Evolutionary conservation across 2,329 filamentous ascomycete genomes (phyloP).

Genomic region (Cladosporium halotolerans): DNA sequence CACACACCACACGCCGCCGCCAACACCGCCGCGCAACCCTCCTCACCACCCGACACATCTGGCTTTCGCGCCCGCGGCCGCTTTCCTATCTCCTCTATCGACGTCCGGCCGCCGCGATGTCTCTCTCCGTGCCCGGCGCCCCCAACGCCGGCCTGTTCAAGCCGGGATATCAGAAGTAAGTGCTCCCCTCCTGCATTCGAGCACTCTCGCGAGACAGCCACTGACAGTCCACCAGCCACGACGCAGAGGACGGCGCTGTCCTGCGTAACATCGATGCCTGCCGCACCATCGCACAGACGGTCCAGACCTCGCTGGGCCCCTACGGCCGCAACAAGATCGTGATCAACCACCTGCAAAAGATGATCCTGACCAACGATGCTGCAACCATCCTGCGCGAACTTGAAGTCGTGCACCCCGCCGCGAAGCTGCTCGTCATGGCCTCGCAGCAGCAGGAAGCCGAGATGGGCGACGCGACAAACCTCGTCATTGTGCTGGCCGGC

Average conservation of each 20-base stretch:
- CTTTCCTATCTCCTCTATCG: neutral
- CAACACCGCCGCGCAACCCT: neutral
- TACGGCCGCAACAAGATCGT: conserved; percentile 99
- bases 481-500: conserved; percentile 92
- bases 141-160: conserved; percentile 94
- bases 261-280: conserved; percentile 98
- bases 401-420: conserved; percentile 95
- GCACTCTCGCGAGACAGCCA: conserved; percentile 13
- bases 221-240: conserved; percentile 63
- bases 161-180: conserved; percentile 89
- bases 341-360: conserved; percentile 99
- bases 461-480: conserved; percentile 97
- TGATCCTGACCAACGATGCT: conserved; percentile 97
- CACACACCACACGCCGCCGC: neutral
- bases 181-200: conserved; percentile 17
- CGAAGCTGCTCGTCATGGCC: conserved; percentile 96
- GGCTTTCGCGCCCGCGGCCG: neutral
- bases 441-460: conserved; percentile 98
- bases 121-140: conserved; percentile 89
- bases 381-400: conserved; percentile 96
- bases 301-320: conserved; percentile 92
- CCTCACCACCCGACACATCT: neutral
- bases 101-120: conserved; percentile 55
- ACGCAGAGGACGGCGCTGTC: conserved; percentile 97
- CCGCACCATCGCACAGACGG: conserved; percentile 88